Evolutionary conservation across 2,329 filamentous ascomycete genomes (phyloP).

Genomic region (Cadophora luteo-olivacea): DNA sequence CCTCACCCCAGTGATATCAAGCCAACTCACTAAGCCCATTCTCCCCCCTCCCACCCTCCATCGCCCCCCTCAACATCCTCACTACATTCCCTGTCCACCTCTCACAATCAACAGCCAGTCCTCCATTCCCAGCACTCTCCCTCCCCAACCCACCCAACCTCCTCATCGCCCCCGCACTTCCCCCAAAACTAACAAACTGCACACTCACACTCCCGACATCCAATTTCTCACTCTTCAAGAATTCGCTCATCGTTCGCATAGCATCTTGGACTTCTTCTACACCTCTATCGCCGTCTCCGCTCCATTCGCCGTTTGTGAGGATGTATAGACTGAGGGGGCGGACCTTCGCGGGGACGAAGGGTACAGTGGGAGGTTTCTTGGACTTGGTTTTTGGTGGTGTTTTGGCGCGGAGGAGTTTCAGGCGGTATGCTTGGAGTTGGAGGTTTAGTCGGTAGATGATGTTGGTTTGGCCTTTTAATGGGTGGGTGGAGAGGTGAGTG

Average conservation of each 20-base stretch:
- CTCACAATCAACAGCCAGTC: constrained; percentile 31
- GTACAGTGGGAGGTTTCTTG: background rate
- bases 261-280: constrained; percentile 26
- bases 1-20: no score
- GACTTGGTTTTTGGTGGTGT: constrained; percentile 15
- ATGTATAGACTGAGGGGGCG: constrained; percentile 31
- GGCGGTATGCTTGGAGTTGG: constrained; percentile 32
- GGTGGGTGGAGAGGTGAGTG: constrained; percentile 29
- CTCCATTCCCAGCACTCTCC: constrained; percentile 17
- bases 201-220: constrained; percentile 20
- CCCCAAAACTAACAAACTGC: constrained; percentile 33
- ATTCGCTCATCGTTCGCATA: background rate
- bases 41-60: constrained; percentile 15
- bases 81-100: constrained; percentile 36
- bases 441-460: constrained; percentile 34
- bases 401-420: constrained; percentile 26
- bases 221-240: background rate
- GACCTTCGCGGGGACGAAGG: constrained; percentile 3
- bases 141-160: constrained; percentile 29
- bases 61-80: constrained; percentile 36
- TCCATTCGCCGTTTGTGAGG: no score
- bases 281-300: constrained; percentile 26
- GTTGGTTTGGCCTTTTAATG: constrained; percentile 29
- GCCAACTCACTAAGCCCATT: background rate
- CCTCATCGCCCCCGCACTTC: constrained; percentile 28